Evolutionary conservation across 2,329 filamentous ascomycete genomes (phyloP), one percentile per base, ranked within the genome.

Genomic region (Sphaerulina musiva): DNA sequence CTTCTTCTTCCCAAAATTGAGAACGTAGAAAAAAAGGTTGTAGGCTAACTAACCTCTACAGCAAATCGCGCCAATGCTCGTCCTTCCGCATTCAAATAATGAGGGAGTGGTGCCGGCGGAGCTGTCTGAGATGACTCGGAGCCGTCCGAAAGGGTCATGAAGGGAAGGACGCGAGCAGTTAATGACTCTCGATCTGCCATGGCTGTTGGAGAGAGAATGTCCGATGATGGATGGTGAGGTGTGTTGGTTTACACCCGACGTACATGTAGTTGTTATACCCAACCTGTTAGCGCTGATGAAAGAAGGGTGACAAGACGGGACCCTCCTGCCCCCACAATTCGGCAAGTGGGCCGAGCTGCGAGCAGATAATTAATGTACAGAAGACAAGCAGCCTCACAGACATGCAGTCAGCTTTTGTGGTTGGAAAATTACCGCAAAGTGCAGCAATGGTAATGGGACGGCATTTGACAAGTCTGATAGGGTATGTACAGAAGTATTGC

Each of bases 61-160:
- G 73, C 70, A 56, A 80, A 80, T 45, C 78, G 68, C 41, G 73
- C 72, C 43, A 72, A 63, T n/a, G 76, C 75, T 64, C 70, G 67
- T 11, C 72, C 72, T 51, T 70, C 69, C 1, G 69, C 58, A 10
- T 69, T 70, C 3, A 78, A 63, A 38, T 71, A 70, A 9, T 72
- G 64, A 49, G 75, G 73, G 7, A 75, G 63, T 31, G 74, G 73
- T 8, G 62, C 64, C 3, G 77, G 76, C 9, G 76, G 76, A 56
- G 65, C 73, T 62, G 68, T 77, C 65, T 71, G 65, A 42, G 69
- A 78, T 59, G 57, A 46, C 34, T 65, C 55, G 5, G 70, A 67
- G 31, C 73, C 74, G 58, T 72, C 69, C 8, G 76, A 78, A 10
- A 80, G 69, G 6, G 64, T 69, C 76, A 80, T 80, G 56, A 76